Evolutionary conservation across 78 protist genomes (phyloP).

Genomic region (Dictyostelium brefeldianum): DNA sequence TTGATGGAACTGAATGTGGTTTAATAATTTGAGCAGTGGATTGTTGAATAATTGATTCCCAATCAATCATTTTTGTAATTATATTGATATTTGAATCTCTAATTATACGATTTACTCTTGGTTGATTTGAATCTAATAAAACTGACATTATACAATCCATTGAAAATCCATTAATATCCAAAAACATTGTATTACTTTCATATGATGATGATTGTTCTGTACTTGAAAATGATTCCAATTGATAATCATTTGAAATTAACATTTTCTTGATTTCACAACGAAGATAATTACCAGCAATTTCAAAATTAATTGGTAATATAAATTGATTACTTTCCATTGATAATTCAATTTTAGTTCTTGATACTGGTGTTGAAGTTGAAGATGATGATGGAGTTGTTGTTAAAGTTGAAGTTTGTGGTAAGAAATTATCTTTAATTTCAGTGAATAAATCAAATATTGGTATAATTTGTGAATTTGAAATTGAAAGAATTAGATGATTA

Average conservation of each 20-base stretch:
- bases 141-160: not conserved
- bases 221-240: not conserved
- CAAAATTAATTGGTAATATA: constrained; percentile 48
- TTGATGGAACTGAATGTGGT: constrained; percentile 4
- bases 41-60: not conserved
- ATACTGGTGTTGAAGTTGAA: no score
- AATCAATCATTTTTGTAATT: not conserved
- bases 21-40: not conserved
- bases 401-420: no score
- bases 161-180: constrained; percentile 10
- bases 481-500: not conserved
- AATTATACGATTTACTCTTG: not conserved
- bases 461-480: constrained; percentile 7
- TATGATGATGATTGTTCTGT: not conserved
- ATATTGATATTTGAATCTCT: constrained; percentile 11
- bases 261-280: not conserved
- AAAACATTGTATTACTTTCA: not conserved
- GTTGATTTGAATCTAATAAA: constrained; percentile 3
- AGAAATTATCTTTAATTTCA: constrained; percentile 26
- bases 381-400: no score
- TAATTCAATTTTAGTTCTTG: not conserved
- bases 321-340: not conserved
- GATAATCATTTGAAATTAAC: constrained; percentile 17
- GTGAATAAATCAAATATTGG: constrained; percentile 64
- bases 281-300: not conserved